Percentiles rank a stretch among this genome's conserved stretches.
phyloP scores from a whole-genome alignment of 495 filamentous ascomycete genomes.

The Rhypophila decipiens region DNA sequence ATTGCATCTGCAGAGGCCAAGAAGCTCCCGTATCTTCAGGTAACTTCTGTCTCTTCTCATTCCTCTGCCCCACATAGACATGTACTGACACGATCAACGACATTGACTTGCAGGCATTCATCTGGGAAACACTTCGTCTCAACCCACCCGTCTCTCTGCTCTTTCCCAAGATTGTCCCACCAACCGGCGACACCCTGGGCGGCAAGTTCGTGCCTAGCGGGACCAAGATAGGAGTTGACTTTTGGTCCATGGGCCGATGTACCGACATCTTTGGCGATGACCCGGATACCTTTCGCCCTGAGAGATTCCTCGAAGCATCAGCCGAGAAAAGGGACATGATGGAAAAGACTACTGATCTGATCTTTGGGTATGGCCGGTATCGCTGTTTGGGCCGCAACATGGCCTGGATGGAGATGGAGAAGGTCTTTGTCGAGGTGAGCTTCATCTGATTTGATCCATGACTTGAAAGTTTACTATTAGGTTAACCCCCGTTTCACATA shows the following conservation, averaged over 20 bases:
- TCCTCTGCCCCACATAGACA: conserved; percentile 27
- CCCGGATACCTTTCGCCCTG: conserved; percentile 45
- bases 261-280: conserved; percentile 42
- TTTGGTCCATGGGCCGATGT: conserved; percentile 23
- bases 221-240: conserved; percentile 47
- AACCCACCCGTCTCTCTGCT: conserved; percentile 29
- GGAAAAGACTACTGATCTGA: conserved; percentile 29
- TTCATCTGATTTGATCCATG: too few species aligned
- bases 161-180: conserved; percentile 39
- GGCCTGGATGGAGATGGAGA: conserved; percentile 46
- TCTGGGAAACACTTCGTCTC: conserved; percentile 46
- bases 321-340: conserved; percentile 27
- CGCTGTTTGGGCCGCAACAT: conserved; percentile 39
- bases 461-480: too few species aligned
- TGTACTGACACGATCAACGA: conserved; percentile 15
- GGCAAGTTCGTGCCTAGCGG: conserved; percentile 47
- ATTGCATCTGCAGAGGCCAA: conserved; percentile 35
- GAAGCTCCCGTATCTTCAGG: conserved; percentile 35
- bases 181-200: conserved; percentile 44
- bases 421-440: conserved; percentile 51
- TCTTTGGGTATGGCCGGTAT: conserved; percentile 40
- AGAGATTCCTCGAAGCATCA: conserved; percentile 45
- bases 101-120: too few species aligned
- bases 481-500: background rate
- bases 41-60: conserved; percentile 8